Conservation (phyloP, 768 basidiomycete species). For the Cubamyces lactineus region DNA sequence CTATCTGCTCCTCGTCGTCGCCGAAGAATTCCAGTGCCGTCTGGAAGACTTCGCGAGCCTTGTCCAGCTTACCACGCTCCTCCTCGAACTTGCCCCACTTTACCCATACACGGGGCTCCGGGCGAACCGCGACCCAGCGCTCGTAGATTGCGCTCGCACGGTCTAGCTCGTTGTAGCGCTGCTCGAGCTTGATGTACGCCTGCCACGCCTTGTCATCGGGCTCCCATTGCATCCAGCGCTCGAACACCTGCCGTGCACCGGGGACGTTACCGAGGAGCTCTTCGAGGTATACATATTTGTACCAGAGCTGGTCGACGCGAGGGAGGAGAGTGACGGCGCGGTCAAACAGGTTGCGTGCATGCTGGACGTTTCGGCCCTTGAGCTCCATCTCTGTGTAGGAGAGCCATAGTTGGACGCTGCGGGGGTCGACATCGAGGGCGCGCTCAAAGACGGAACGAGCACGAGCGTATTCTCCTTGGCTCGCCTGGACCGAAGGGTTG, state of each 20-base stretch:
- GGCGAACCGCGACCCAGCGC: constrained; percentile 78
- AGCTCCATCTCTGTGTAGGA: constrained; percentile 97
- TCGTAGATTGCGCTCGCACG: constrained; percentile 93
- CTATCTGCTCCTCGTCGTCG: constrained; percentile 64
- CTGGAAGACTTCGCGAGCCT: constrained; percentile 69
- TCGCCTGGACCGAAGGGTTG: constrained; percentile 55
- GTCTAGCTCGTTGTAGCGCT: constrained; percentile 89
- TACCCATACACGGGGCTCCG: constrained; percentile 66
- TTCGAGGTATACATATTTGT: constrained; percentile 99
- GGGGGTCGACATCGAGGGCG: constrained; percentile 92
- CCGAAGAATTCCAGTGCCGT: constrained; percentile 68
- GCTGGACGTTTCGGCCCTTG: constrained; percentile 96
- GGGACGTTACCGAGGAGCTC: constrained; percentile 95
- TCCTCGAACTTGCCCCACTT: constrained; percentile 70
- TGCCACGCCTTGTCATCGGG: constrained; percentile 99
- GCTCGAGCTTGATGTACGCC: constrained; percentile 98
- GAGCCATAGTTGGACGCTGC: constrained; percentile 90
- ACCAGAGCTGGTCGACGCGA: constrained; percentile 97
- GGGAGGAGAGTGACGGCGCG: constrained; percentile 96
- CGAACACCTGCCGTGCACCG: constrained; percentile 96
- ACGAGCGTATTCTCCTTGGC: constrained; percentile 94
- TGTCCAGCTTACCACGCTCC: constrained; percentile 61
- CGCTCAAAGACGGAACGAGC: constrained; percentile 96
- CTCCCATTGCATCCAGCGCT: constrained; percentile 99
- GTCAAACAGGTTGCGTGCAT: constrained; percentile 96